Percentiles rank a stretch among this genome's conserved stretches.
These are phyloP conservation scores for Prillingera fragicola DNA, from an alignment of 1,284 basidiomycete species.

Conservation along the genomic window DNA sequence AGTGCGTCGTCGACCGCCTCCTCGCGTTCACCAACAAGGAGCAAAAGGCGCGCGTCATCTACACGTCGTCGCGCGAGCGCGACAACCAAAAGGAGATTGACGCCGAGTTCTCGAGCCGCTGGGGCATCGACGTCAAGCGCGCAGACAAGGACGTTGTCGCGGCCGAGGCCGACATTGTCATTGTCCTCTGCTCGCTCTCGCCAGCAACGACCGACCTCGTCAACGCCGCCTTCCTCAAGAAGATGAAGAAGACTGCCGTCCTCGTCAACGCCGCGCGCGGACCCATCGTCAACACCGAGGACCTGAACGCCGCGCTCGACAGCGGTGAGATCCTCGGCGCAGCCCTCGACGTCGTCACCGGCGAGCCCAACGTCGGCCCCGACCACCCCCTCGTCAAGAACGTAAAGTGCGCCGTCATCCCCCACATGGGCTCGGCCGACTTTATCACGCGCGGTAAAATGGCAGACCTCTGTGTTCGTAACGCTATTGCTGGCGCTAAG, in stretches of 20 bases:
- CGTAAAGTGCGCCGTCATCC: constrained; percentile 56
- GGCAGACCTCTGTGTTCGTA: constrained; percentile 58
- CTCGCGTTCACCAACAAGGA: constrained; percentile 60
- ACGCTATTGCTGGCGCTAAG: constrained; percentile 32
- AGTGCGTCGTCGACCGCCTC: constrained; percentile 68
- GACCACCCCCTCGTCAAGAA: constrained; percentile 73
- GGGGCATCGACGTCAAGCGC: constrained; percentile 56
- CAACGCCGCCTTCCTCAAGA: constrained; percentile 62
- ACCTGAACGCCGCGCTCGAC: constrained; percentile 71
- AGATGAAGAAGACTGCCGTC: constrained; percentile 78
- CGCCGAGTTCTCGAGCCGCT: constrained; percentile 51
- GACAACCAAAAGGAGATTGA: constrained; percentile 53
- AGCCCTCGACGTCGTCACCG: constrained; percentile 87
- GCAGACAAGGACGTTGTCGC: constrained; percentile 67
- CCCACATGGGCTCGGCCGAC: constrained; percentile 87
- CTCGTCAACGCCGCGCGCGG: constrained; percentile 72
- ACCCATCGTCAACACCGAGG: constrained; percentile 78
- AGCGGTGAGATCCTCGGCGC: constrained; percentile 81
- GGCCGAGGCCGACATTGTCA: constrained; percentile 66
- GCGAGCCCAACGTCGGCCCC: constrained; percentile 70
- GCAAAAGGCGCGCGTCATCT: constrained; percentile 31
- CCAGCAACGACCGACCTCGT: constrained; percentile 67
- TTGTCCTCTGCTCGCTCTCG: constrained; percentile 77
- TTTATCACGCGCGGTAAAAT: constrained; percentile 75
- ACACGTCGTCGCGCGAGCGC: constrained; percentile 35